Evolutionary conservation across 495 filamentous ascomycete genomes (phyloP), one percentile per base, ranked within the genome.

Genomic region (Cercophora scortea): DNA sequence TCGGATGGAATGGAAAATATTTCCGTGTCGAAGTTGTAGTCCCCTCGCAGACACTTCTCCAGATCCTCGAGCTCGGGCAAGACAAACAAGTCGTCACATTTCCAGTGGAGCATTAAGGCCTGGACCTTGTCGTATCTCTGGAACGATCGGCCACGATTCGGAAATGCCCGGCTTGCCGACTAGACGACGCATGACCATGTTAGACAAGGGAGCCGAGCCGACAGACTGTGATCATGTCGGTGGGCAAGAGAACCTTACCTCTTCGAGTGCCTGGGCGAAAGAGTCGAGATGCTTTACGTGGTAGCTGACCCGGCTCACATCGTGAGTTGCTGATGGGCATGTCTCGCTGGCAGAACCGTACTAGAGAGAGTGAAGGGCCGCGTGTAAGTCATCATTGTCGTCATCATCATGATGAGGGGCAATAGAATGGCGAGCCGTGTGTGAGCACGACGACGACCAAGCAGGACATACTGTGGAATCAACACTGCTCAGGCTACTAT

Each of bases 71-170:
- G 64, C 62, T 79, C 75, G 18, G 70, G 73, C 2, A 76, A 61
- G 15, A 79, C 73, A 47, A 77, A 75, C 48, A 80, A 58, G 55
- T 80, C 76, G 49, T 80, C 78, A 43, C 70, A 75, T 39, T 69
- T 68, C 79, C 79, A 82, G 59, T 77, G 75, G 17, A 82, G 61
- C 56, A 80, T 69, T 43, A 82, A 55, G 10, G 64, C 73, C 39
- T 72, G 69, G 16, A 82, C 78, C 45, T 75, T 71, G 49, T 61
- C 68, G 58, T 80, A 82, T 43, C 78, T 59, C 42, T 73, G 69
- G 17, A 65, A 63, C 42, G 67, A 55, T 33, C 58, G 60, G 32
- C 69, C 71, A 45, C 60, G 61, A 45, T 75, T 76, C 16, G 75
- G 75, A 57, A 78, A 78, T 18, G 74, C 75, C 49, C 73, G 62